phyloP scores from a whole-genome alignment of 2,329 filamentous ascomycete genomes.

The Nothomitra cinnamomea region DNA sequence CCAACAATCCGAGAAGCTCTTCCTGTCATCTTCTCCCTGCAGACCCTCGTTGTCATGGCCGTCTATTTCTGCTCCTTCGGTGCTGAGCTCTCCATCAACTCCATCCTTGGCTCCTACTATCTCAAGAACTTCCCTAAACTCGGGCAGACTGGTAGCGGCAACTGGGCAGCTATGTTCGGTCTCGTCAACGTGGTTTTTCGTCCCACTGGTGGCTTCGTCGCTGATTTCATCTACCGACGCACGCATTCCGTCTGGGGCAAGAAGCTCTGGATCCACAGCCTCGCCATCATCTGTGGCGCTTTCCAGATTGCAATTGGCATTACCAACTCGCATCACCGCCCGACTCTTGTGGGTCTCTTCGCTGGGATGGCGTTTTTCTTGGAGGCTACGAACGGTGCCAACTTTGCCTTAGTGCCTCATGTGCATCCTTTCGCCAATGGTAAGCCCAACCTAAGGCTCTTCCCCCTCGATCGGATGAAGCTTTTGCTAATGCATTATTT shows the following conservation, averaged over 20 bases:
- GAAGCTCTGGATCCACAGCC: constrained; percentile 41
- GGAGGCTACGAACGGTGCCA: constrained; percentile 72
- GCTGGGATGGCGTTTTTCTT: constrained; percentile 66
- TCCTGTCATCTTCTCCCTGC: constrained; percentile 43
- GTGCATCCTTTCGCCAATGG: constrained; percentile 73
- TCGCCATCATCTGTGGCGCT: constrained; percentile 37
- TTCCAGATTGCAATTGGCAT: constrained; percentile 47
- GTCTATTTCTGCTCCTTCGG: constrained; percentile 46
- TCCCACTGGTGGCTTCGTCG: constrained; percentile 31
- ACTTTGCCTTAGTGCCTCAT: constrained; percentile 75
- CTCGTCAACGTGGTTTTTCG: constrained; percentile 33
- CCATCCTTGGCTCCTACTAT: constrained; percentile 42
- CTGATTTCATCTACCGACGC: constrained; percentile 36
- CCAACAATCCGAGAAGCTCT: constrained; percentile 44
- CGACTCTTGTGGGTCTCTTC: constrained; percentile 59
- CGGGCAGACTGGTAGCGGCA: constrained; percentile 35
- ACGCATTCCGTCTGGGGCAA: constrained; percentile 42
- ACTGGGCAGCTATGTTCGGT: constrained; percentile 38
- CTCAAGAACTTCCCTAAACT: constrained; percentile 36
- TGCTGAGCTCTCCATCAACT: constrained; percentile 42
- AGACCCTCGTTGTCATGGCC: constrained; percentile 34
- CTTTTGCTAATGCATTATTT: neutral
- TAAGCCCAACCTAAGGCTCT: constrained; percentile 14
- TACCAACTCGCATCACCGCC: constrained; percentile 41
- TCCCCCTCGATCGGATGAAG: neutral